These are phyloP conservation scores for Theileria annulata DNA, from an alignment of 169 alveolate genomes.

Conservation along the genomic window DNA sequence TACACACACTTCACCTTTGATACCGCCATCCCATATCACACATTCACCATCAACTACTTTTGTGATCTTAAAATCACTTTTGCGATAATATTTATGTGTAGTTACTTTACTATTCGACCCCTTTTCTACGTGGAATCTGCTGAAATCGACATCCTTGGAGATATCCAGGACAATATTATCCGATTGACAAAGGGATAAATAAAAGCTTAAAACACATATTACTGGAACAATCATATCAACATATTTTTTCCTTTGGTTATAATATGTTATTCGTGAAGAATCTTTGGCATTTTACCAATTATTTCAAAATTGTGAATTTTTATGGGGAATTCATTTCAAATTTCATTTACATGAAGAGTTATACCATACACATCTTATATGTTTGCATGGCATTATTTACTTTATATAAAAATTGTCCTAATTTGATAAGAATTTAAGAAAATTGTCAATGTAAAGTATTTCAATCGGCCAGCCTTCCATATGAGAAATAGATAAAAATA, in stretches of 20 bases:
- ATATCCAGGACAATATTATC: not conserved
- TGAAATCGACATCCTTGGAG: not conserved
- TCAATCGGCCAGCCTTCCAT: not conserved
- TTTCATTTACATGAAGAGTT: not conserved
- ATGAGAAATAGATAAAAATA: too few relatives aligned
- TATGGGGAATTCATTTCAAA: conserved; percentile 1
- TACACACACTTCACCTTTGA: not conserved
- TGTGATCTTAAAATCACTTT: not conserved
- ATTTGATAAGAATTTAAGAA: not conserved
- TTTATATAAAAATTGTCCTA: not conserved
- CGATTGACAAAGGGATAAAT: not conserved
- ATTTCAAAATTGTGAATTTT: not conserved
- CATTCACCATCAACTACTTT: not conserved
- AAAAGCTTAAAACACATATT: not conserved
- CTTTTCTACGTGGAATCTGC: not conserved
- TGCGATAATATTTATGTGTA: not conserved
- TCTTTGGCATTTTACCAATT: not conserved
- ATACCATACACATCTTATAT: not conserved
- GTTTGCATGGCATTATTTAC: not conserved
- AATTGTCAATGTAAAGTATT: not conserved
- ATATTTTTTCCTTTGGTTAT: not conserved
- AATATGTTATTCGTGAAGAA: not conserved
- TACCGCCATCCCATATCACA: conserved; percentile 2
- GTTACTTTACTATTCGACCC: not conserved
- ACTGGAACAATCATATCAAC: not conserved